A percentile compares a stretch with the other conserved stretches of the same genome.
Conservation (phyloP, 2,329 filamentous ascomycete genomes). For the Setomelanomma holmii region DNA sequence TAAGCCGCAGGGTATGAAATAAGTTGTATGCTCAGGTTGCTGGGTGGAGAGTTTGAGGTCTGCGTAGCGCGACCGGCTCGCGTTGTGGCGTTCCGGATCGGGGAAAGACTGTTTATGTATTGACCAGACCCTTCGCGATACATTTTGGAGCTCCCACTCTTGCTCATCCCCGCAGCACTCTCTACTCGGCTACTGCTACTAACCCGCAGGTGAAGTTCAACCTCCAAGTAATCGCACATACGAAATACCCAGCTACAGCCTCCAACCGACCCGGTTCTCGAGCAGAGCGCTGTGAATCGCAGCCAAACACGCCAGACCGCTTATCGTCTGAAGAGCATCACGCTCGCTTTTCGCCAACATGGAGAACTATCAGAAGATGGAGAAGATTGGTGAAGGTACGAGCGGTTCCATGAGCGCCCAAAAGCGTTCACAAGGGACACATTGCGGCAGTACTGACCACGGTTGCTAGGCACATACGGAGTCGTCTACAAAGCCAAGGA, state of each 20-base stretch:
- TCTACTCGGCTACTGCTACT: slow-evolving; percentile 25
- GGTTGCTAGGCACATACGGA: slow-evolving; percentile 75
- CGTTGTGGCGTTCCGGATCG: slow-evolving; percentile 20
- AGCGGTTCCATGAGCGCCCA: neutral
- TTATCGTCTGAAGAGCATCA: slow-evolving; percentile 25
- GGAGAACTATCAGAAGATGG: slow-evolving; percentile 97
- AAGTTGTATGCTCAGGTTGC: neutral
- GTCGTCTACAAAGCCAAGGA: slow-evolving; percentile 95
- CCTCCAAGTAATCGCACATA: neutral
- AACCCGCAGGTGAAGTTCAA: slow-evolving; percentile 32
- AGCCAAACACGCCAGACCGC: slow-evolving; percentile 22
- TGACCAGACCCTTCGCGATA: slow-evolving; percentile 1
- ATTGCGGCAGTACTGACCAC: slow-evolving; percentile 7
- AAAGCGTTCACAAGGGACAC: too few species aligned
- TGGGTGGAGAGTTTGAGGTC: neutral
- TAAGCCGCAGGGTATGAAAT: neutral
- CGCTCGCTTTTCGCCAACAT: slow-evolving; percentile 56
- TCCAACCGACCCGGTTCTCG: too few species aligned
- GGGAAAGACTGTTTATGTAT: neutral
- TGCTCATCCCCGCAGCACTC: slow-evolving; percentile 18
- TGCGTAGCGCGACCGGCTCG: slow-evolving; percentile 22
- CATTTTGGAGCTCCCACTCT: neutral
- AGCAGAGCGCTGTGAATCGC: too few species aligned
- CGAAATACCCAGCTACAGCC: too few species aligned
- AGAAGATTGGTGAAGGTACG: slow-evolving; percentile 93